These are phyloP conservation scores for Vicia villosa DNA, from an alignment of 306 rosid genomes.

Conservation along the genomic window DNA sequence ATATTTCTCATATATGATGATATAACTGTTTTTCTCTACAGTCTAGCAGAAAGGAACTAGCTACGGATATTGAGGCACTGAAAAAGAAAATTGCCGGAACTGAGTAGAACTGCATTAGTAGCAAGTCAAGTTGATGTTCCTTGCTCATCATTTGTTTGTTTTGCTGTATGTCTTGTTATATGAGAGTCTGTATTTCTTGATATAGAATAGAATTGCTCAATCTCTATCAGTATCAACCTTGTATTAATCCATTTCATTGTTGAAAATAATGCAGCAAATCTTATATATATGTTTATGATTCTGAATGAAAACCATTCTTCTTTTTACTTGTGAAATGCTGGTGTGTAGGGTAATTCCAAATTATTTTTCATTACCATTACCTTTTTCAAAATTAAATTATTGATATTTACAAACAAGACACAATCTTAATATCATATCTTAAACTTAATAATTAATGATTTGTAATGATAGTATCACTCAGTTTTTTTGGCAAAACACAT, in stretches of 20 bases:
- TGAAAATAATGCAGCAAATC: conserved; percentile 52
- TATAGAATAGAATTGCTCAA: conserved; percentile 49
- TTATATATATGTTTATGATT: conserved; percentile 37
- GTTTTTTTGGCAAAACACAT: too few species aligned
- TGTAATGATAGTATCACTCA: too few species aligned
- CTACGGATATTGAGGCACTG: conserved; percentile 73
- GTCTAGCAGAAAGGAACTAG: conserved; percentile 96
- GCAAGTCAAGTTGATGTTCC: conserved; percentile 35
- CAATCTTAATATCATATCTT: too few species aligned
- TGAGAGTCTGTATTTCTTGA: conserved; percentile 62
- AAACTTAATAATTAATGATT: too few species aligned
- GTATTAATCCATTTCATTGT: conserved; percentile 40
- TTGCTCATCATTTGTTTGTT: conserved; percentile 45
- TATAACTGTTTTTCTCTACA: conserved; percentile 38
- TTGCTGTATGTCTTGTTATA: conserved; percentile 37
- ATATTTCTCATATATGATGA: conserved; percentile 11
- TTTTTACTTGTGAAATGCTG: neutral
- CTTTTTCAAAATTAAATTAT: too few species aligned
- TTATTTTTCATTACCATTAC: neutral
- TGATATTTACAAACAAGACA: neutral
- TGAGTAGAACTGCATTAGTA: conserved; percentile 48
- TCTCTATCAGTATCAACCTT: conserved; percentile 41
- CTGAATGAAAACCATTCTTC: conserved; percentile 20
- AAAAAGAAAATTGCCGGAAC: conserved; percentile 97
- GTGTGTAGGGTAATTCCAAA: neutral